Percentiles rank a stretch among this genome's conserved stretches.
Conservation (phyloP, 1,284 basidiomycete genomes). For the Ganoderma boninense region DNA sequence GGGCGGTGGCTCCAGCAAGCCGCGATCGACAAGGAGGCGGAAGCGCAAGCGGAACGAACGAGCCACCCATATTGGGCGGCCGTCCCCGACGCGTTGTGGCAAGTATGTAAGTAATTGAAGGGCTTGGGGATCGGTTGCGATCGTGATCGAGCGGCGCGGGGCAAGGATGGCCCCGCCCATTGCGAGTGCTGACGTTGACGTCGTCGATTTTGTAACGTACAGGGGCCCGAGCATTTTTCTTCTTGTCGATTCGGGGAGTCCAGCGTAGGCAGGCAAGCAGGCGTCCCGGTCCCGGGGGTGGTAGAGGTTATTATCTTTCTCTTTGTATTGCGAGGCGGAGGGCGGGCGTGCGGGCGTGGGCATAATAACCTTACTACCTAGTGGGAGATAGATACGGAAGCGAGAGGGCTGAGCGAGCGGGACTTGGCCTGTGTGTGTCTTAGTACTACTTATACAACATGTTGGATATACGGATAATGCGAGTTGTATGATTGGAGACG, state of each 20-base stretch:
- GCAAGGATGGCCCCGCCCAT: too few relatives aligned
- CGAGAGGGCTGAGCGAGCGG: not conserved
- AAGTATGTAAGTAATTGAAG: too few relatives aligned
- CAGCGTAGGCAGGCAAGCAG: not conserved
- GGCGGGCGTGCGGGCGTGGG: not conserved
- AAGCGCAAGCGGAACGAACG: not conserved
- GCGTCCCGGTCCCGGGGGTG: not conserved
- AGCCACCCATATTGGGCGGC: too few relatives aligned
- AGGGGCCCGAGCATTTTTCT: not conserved
- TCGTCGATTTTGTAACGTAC: not conserved
- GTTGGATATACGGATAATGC: slow-evolving; percentile 6
- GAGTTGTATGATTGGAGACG: not conserved
- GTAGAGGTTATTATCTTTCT: not conserved
- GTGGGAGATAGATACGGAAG: slow-evolving; percentile 6
- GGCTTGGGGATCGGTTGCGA: not conserved
- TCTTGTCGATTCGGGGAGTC: not conserved
- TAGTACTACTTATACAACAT: slow-evolving; percentile 12
- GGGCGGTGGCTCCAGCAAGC: not conserved
- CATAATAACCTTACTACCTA: slow-evolving; percentile 7
- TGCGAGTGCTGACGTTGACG: not conserved
- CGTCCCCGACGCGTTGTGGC: not conserved
- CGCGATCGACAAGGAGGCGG: not conserved
- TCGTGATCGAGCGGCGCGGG: not conserved
- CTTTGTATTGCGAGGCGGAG: not conserved
- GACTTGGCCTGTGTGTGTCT: not conserved